phyloP scores from a whole-genome alignment of 768 basidiomycete genomes.

The Russula earlei region DNA sequence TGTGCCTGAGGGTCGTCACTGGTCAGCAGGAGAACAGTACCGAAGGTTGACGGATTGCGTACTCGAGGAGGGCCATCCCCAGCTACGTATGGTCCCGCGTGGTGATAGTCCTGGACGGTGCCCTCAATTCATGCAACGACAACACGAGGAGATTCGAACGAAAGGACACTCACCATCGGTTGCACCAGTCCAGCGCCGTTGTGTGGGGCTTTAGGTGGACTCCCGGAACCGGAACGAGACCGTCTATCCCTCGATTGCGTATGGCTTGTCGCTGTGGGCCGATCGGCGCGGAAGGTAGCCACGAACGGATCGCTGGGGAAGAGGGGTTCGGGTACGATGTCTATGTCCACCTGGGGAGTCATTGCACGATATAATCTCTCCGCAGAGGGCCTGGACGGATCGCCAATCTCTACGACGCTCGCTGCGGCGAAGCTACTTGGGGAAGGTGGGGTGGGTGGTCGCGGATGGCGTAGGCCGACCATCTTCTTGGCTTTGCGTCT shows the following conservation, averaged over 20 bases:
- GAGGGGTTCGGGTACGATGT: slow-evolving; percentile 7
- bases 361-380: neutral
- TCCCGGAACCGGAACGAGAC: neutral
- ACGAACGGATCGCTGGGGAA: slow-evolving; percentile 3
- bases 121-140: neutral
- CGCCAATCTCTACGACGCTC: slow-evolving; percentile 12
- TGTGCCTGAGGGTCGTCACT: neutral
- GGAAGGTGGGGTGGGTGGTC: neutral
- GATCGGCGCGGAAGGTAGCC: neutral
- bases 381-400: neutral
- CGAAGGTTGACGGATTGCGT: neutral
- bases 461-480: neutral
- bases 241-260: neutral
- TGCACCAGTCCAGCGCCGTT: neutral
- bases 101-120: neutral
- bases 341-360: slow-evolving; percentile 8
- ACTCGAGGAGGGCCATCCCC: neutral
- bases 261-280: neutral
- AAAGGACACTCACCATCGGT: neutral
- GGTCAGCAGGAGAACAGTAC: neutral
- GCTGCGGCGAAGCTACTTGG: slow-evolving; percentile 1
- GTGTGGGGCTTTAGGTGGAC: neutral
- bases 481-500: slow-evolving; percentile 19
- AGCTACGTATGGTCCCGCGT: neutral
- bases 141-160: neutral